Evolutionary conservation across 495 filamentous ascomycete species (phyloP).

Genomic region (Trichoderma orchidacearum): DNA sequence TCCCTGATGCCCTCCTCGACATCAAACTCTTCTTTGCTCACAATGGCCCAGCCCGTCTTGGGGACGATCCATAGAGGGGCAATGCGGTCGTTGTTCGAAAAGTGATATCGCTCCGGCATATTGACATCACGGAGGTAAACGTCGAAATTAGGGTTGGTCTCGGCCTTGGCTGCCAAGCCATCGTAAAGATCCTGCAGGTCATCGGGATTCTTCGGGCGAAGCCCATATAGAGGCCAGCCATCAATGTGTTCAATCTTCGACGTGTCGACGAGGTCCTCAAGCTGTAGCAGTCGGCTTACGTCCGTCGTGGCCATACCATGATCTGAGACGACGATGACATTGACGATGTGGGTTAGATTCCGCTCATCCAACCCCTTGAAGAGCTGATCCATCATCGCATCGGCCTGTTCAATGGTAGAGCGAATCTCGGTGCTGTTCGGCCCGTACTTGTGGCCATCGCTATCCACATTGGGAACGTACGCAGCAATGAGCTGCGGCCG

Average conservation of each 20-base stretch:
- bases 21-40: slow-evolving; percentile 65
- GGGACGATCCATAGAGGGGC: slow-evolving; percentile 88
- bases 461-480: slow-evolving; percentile 86
- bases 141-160: slow-evolving; percentile 55
- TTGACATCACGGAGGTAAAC: slow-evolving; percentile 66
- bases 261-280: slow-evolving; percentile 81
- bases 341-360: slow-evolving; percentile 80
- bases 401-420: slow-evolving; percentile 57
- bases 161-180: slow-evolving; percentile 31
- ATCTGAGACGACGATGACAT: slow-evolving; percentile 95
- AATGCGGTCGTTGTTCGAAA: slow-evolving; percentile 70
- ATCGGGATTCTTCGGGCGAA: slow-evolving; percentile 56
- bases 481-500: slow-evolving; percentile 86
- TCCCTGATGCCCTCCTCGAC: slow-evolving; percentile 45
- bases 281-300: slow-evolving; percentile 65
- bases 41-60: slow-evolving; percentile 79
- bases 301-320: slow-evolving; percentile 96
- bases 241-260: slow-evolving; percentile 68
- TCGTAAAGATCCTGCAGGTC: slow-evolving; percentile 43
- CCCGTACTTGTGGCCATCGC: slow-evolving; percentile 73
- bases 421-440: slow-evolving; percentile 89
- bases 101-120: slow-evolving; percentile 87
- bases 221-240: slow-evolving; percentile 85
- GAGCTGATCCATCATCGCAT: slow-evolving; percentile 62
- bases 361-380: slow-evolving; percentile 65